Conservation (phyloP, 805 yeast species). For the Candida palmyrensis region DNA sequence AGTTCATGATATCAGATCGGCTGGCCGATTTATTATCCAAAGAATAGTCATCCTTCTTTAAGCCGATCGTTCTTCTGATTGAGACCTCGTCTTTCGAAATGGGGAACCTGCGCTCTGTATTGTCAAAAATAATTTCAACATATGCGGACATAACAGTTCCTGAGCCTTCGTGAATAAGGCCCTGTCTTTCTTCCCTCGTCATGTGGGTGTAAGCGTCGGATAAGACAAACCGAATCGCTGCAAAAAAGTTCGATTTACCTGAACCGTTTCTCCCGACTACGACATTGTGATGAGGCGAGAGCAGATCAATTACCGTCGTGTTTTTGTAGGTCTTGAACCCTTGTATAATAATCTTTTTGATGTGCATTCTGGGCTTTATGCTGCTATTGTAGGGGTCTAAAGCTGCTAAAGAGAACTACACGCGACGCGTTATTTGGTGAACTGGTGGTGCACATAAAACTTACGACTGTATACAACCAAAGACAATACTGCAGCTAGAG, state of each 20-base stretch:
- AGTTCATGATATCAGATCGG: slow-evolving; percentile 71
- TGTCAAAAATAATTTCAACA: slow-evolving; percentile 86
- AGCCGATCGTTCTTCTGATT: slow-evolving; percentile 86
- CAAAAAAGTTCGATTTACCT: slow-evolving; percentile 92
- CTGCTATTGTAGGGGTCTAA: not conserved
- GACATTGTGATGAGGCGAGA: slow-evolving; percentile 82
- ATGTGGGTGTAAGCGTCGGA: slow-evolving; percentile 86
- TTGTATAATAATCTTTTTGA: slow-evolving; percentile 63
- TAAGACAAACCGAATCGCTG: slow-evolving; percentile 88
- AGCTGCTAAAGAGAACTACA: no score
- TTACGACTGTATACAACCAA: no score
- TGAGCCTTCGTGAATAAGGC: slow-evolving; percentile 84
- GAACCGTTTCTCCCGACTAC: slow-evolving; percentile 91
- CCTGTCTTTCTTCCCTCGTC: slow-evolving; percentile 80
- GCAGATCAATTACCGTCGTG: slow-evolving; percentile 67
- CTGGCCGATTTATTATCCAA: slow-evolving; percentile 76
- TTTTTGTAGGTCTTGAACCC: slow-evolving; percentile 93
- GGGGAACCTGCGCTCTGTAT: slow-evolving; percentile 70
- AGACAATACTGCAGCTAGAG: no score
- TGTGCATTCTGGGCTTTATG: slow-evolving; percentile 22
- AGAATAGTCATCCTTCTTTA: slow-evolving; percentile 87
- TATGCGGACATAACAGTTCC: slow-evolving; percentile 88
- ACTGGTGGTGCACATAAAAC: no score
- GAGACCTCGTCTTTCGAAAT: slow-evolving; percentile 62
- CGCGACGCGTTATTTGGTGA: no score